Evolutionary conservation across 192 early-diverging fungal genomes (phyloP).

Genomic region (Gryganskiella cystojenkinii): DNA sequence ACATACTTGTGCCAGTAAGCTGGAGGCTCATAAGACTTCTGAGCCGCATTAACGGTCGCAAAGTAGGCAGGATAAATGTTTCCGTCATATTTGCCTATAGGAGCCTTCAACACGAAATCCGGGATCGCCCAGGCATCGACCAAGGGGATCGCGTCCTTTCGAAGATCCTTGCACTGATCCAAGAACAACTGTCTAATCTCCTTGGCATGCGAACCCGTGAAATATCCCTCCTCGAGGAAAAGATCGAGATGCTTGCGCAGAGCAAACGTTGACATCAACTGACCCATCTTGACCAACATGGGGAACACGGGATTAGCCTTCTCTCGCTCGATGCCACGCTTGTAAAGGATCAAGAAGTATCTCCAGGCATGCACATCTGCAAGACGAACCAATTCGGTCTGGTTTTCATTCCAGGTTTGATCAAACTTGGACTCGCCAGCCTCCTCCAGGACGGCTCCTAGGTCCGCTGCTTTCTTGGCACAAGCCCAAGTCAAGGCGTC

Average conservation of each 20-base stretch:
- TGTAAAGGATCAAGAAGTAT: constrained; percentile 36
- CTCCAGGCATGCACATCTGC: constrained; percentile 37
- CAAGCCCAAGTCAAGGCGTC: constrained; percentile 26
- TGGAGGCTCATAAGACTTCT: constrained; percentile 33
- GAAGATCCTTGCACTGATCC: constrained; percentile 53
- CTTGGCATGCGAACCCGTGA: constrained; percentile 53
- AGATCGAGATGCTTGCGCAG: constrained; percentile 49
- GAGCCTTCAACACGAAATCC: constrained; percentile 66
- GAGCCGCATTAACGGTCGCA: constrained; percentile 27
- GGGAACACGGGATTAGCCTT: constrained; percentile 20
- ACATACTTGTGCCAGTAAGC: constrained; percentile 31
- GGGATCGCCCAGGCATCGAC: constrained; percentile 63
- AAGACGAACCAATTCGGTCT: constrained; percentile 37
- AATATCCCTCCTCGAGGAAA: constrained; percentile 59
- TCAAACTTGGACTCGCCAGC: constrained; percentile 22
- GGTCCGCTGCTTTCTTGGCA: constrained; percentile 24
- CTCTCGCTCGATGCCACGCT: constrained; percentile 17
- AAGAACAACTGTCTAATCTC: constrained; percentile 43
- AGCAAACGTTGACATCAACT: constrained; percentile 51
- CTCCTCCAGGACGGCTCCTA: constrained; percentile 2
- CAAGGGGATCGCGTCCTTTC: constrained; percentile 60
- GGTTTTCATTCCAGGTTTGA: constrained; percentile 39
- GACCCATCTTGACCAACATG: constrained; percentile 52
- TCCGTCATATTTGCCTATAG: constrained; percentile 66
- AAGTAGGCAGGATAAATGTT: constrained; percentile 59